phyloP scores from a whole-genome alignment of 768 basidiomycete species.

The Obba rivulosa region DNA sequence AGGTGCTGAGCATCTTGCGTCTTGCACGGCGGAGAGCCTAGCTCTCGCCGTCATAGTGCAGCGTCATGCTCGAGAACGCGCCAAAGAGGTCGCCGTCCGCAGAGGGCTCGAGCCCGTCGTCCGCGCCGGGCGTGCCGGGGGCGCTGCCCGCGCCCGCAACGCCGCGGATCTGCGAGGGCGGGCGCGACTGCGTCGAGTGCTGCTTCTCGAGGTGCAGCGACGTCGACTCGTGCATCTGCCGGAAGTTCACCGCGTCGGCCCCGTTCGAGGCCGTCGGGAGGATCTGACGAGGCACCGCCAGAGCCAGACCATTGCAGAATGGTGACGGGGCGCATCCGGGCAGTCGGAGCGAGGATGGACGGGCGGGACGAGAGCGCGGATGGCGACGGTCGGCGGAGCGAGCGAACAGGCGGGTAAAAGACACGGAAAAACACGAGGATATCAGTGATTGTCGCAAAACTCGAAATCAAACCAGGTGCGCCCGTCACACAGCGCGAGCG shows the following conservation, averaged over 20 bases:
- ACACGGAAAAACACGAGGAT: too few relatives aligned
- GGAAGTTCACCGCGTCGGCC: conserved; percentile 84
- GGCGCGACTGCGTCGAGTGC: conserved; percentile 9
- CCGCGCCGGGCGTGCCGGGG: conserved; percentile 32
- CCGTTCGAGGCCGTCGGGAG: conserved; percentile 74
- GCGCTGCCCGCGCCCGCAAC: conserved; percentile 26
- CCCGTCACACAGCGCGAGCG: too few relatives aligned
- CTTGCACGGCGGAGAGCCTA: too few relatives aligned
- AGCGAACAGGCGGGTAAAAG: too few relatives aligned
- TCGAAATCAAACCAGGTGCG: too few relatives aligned
- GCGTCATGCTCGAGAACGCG: conserved; percentile 86
- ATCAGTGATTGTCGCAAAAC: too few relatives aligned
- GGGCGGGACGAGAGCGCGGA: neutral
- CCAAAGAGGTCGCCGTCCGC: conserved; percentile 71
- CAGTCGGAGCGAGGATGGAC: neutral
- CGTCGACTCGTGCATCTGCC: conserved; percentile 83
- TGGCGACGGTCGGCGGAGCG: neutral
- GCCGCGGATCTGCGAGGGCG: conserved; percentile 23
- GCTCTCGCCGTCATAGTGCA: conserved; percentile 74
- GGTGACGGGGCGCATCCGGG: too few relatives aligned
- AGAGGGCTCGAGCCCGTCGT: conserved; percentile 40
- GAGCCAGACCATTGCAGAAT: too few relatives aligned
- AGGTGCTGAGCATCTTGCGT: too few relatives aligned
- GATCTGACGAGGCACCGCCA: too few relatives aligned
- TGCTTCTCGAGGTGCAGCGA: conserved; percentile 78